Base-by-base conservation (phyloP, 2,329 filamentous ascomycete genomes). In the Aureobasidium sp. region DNA sequence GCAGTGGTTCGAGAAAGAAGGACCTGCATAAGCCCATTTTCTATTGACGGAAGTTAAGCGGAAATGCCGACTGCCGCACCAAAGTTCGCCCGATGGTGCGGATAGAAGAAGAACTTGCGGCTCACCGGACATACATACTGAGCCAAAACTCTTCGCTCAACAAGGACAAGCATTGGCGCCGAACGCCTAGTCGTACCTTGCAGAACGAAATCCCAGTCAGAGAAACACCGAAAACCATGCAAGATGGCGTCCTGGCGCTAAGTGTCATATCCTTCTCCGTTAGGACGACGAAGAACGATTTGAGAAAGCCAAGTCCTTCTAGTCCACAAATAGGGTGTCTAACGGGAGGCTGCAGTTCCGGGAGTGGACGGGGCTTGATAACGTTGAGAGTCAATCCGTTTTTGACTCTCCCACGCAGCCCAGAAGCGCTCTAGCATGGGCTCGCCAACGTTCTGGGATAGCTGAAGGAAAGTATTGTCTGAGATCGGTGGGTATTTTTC, bases 341-440 rank as follows among this genome's bases (percentile, higher is more conserved):
- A 36, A 42, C 57, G 57, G 57, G 44, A 30, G 45, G 57, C 57
- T 59, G 57, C 57, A 59, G 57, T 42, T 59, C 57, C 44, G 44
- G 44, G 36, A 37, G 34, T 25, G 32, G 8, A 36, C 34, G 45
- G 45, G 21, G 25, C 37, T 59, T 41, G 45, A 59, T 37, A 47
- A 58, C 57, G 57, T 59, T 59, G 57, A 59, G 45, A 59, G 57
- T 59, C 45, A 32, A 50, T 41, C 57, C 44, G 45, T 50, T 59
- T 59, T 59, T 59, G 54, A 59, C 44, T 59, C 54, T 47, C 54
- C 14, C 39, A 47, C n/a, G 54, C 54, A 48, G 54, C 25, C 54
- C 54, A 59, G 57, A 49, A 10, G 45, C 34, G 45, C 36, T 59
- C 57, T 59, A 59, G 57, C 45, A 59, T 45, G 57, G 57, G 25